Conservation (phyloP, 208 protist genomes). For the Acanthamoeba royreba region DNA sequence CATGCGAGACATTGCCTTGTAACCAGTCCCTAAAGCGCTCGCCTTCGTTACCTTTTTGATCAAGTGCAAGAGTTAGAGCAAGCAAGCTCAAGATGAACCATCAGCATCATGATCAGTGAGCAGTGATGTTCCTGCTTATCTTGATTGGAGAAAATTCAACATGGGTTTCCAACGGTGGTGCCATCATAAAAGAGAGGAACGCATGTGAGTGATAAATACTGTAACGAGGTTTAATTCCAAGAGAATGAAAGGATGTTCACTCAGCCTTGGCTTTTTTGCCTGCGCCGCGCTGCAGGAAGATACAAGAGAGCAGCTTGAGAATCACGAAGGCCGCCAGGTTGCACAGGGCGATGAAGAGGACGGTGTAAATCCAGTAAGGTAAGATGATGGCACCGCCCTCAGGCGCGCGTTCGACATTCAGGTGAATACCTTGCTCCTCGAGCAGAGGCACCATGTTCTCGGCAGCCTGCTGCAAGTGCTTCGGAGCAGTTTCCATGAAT, state of each 20-base stretch:
- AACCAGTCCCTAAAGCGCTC: not conserved
- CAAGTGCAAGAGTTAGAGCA: too few species aligned
- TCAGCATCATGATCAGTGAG: too few species aligned
- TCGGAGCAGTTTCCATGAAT: not conserved
- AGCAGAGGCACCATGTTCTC: not conserved
- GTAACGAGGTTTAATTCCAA: too few species aligned
- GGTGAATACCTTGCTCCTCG: not conserved
- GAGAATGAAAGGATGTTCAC: not conserved
- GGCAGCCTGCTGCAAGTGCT: not conserved
- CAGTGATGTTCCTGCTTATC: too few species aligned
- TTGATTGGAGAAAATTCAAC: too few species aligned
- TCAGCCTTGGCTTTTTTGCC: not conserved
- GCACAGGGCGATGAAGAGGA: not conserved
- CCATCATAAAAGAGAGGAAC: too few species aligned
- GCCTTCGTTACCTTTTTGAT: not conserved
- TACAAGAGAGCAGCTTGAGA: not conserved
- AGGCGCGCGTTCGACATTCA: not conserved
- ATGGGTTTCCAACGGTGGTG: too few species aligned
- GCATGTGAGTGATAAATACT: too few species aligned
- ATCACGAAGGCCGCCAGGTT: not conserved
- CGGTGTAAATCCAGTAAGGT: not conserved
- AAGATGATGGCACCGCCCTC: not conserved
- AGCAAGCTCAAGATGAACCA: too few species aligned
- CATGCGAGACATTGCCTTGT: not conserved
- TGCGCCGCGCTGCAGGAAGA: not conserved